Percentiles rank a stretch among this genome's conserved stretches.
Conservation (phyloP, 2,329 filamentous ascomycete species). For the Decorospora gaudefroyi region DNA sequence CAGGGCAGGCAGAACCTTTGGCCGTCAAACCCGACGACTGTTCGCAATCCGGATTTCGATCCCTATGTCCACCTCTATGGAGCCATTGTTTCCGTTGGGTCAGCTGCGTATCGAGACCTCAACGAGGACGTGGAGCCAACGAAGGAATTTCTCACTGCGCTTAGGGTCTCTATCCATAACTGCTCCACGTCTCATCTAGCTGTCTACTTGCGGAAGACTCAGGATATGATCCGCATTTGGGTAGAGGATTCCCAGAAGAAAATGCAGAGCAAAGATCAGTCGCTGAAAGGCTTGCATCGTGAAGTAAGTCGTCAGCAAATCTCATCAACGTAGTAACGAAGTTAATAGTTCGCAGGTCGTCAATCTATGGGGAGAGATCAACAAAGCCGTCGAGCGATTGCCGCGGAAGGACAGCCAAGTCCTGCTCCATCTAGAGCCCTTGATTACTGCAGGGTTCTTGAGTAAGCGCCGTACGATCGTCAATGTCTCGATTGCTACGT, state of each 20-base stretch:
- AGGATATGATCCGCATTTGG: constrained; percentile 67
- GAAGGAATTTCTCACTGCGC: constrained; percentile 58
- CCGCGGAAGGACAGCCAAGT: constrained; percentile 61
- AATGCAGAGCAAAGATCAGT: constrained; percentile 31
- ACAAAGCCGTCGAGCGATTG: constrained; percentile 61
- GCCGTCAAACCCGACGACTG: constrained; percentile 55
- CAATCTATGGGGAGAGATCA: constrained; percentile 51
- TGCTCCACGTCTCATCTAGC: constrained; percentile 56
- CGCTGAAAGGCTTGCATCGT: constrained; percentile 28
- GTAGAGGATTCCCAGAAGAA: constrained; percentile 59
- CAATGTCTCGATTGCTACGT: constrained; percentile 61
- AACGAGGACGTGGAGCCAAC: constrained; percentile 47
- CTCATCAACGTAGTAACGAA: not conserved
- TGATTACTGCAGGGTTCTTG: constrained; percentile 59
- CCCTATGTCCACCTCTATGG: constrained; percentile 70
- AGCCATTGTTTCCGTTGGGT: constrained; percentile 60
- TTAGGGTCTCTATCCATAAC: constrained; percentile 50
- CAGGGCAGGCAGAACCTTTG: constrained; percentile 68
- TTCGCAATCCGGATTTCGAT: constrained; percentile 52
- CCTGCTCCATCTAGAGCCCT: constrained; percentile 58
- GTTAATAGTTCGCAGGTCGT: constrained; percentile 39
- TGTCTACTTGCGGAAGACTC: constrained; percentile 62
- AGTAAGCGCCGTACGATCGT: constrained; percentile 58
- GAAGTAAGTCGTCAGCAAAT: constrained; percentile 34
- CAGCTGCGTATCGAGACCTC: constrained; percentile 58